Conservation (phyloP, 2,329 filamentous ascomycete species). For the Cladosporium phlei region DNA sequence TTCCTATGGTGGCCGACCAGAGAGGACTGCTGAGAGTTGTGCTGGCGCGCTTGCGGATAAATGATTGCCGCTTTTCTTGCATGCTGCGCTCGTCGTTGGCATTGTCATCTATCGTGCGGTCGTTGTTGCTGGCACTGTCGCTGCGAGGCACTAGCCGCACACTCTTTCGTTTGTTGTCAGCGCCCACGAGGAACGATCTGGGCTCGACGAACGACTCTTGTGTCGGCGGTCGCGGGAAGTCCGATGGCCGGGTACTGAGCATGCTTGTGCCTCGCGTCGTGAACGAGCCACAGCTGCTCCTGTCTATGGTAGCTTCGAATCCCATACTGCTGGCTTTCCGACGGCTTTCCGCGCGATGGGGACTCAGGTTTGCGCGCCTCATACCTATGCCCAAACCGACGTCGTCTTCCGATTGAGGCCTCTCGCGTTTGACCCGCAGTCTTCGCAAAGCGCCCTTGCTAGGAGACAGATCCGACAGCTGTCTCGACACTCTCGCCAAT, state of each 20-base stretch:
- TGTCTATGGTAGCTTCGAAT: slow-evolving; percentile 25
- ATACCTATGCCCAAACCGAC: slow-evolving; percentile 22
- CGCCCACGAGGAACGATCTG: slow-evolving; percentile 11
- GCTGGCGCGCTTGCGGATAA: slow-evolving; percentile 37
- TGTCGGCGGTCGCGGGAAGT: slow-evolving; percentile 33
- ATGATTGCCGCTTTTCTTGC: slow-evolving; percentile 35
- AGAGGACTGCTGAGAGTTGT: slow-evolving; percentile 34
- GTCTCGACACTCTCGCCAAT: slow-evolving; percentile 34
- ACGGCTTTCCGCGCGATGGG: not conserved
- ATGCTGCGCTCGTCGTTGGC: slow-evolving; percentile 34
- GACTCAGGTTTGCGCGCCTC: slow-evolving; percentile 7
- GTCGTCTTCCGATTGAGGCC: slow-evolving; percentile 22
- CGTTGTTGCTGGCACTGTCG: slow-evolving; percentile 34
- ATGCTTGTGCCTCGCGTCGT: slow-evolving; percentile 38
- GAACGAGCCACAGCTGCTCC: slow-evolving; percentile 34
- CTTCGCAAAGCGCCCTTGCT: slow-evolving; percentile 28
- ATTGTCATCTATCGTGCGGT: slow-evolving; percentile 37
- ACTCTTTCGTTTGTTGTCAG: slow-evolving; percentile 33
- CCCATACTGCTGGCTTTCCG: slow-evolving; percentile 23
- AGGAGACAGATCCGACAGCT: slow-evolving; percentile 27
- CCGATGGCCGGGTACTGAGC: slow-evolving; percentile 36
- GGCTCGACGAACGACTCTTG: slow-evolving; percentile 14
- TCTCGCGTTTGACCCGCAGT: slow-evolving; percentile 28
- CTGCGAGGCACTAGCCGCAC: slow-evolving; percentile 37
- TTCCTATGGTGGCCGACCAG: slow-evolving; percentile 29